Base-by-base conservation (phyloP, 2,329 filamentous ascomycete species). In the Zasmidium angulare region DNA sequence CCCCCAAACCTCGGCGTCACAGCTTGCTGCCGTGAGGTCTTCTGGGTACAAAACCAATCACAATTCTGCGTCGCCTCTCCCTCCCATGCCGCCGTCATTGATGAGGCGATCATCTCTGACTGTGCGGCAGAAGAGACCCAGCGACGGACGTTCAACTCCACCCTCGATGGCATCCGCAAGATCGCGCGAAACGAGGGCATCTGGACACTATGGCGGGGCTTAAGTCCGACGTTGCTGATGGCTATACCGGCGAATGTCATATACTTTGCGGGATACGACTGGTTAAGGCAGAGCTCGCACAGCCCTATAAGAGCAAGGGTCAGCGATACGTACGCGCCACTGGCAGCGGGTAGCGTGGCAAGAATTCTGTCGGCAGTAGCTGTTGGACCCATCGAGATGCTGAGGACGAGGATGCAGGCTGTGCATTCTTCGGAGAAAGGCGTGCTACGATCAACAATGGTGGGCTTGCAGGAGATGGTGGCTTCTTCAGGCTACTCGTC, bases 221-320 rank as follows among this genome's bases (percentile, higher is more conserved):
- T 99, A 3, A 96, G 90, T n/a, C 93, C 95, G 0, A 99, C 95
- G 0, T 79, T 99, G 21, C 84, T 92, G 64, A 99, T 99, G 95
- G 88, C 92, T 0, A 84, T 99, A 4, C 95, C 95, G 0, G 91
- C 88, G 23, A 99, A 99, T 73, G 95, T 99, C 66, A 98, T 99
- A 66, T 99, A 99, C 77, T 97, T 98, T 71, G 96, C 95, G 12
- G 95, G 95, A 43, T 99, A 99, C 76, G 95, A 99, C 72, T 97
- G 92, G 89, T 75, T 99, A 59, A 87, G 95, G 36, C 89, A 84
- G 64, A 89, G 90, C 68, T 79, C 81, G 1, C 78, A 78, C 46
- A 96, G 90, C 66, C 93, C 92, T 0, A 84, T 98, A 63, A 81
- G 79, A 46, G 71, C 67, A 14, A 67, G 82, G 20, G 17, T 88